phyloP scores from a whole-genome alignment of 768 basidiomycete species.

The Suillus bovinus region DNA sequence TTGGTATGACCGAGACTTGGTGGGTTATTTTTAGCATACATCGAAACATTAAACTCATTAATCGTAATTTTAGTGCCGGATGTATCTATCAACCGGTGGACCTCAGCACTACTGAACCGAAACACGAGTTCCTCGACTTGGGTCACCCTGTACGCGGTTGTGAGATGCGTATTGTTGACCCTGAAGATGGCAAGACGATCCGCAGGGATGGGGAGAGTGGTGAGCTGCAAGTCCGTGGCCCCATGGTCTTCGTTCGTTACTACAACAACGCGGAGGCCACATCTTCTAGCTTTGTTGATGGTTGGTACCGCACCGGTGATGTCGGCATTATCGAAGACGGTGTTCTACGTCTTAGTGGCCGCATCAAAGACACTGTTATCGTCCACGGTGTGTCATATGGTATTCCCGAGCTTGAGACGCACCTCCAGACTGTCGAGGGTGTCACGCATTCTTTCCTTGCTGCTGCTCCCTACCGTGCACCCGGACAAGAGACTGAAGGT shows the following conservation, averaged over 20 bases:
- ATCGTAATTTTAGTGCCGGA: constrained; percentile 28
- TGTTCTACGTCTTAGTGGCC: constrained; percentile 36
- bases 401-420: constrained; percentile 38
- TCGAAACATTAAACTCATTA: neutral
- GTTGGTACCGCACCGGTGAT: constrained; percentile 63
- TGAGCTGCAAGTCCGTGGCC: constrained; percentile 41
- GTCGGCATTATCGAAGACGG: constrained; percentile 38
- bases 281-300: constrained; percentile 41
- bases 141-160: constrained; percentile 29
- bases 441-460: constrained; percentile 36
- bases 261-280: constrained; percentile 48
- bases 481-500: constrained; percentile 41
- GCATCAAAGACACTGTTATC: constrained; percentile 46
- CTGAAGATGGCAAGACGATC: constrained; percentile 23
- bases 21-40: constrained; percentile 14
- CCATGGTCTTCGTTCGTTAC: constrained; percentile 43
- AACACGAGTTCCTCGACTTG: constrained; percentile 37
- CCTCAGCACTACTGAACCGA: constrained; percentile 15
- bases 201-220: constrained; percentile 33
- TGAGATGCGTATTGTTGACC: constrained; percentile 35
- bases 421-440: constrained; percentile 40
- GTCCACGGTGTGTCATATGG: constrained; percentile 46
- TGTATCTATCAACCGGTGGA: constrained; percentile 35
- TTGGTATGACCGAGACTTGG: constrained; percentile 47
- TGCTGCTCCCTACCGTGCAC: constrained; percentile 39